Evolutionary conservation across 2,329 filamentous ascomycete species (phyloP).

Genomic region (Alternaria arbusti): DNA sequence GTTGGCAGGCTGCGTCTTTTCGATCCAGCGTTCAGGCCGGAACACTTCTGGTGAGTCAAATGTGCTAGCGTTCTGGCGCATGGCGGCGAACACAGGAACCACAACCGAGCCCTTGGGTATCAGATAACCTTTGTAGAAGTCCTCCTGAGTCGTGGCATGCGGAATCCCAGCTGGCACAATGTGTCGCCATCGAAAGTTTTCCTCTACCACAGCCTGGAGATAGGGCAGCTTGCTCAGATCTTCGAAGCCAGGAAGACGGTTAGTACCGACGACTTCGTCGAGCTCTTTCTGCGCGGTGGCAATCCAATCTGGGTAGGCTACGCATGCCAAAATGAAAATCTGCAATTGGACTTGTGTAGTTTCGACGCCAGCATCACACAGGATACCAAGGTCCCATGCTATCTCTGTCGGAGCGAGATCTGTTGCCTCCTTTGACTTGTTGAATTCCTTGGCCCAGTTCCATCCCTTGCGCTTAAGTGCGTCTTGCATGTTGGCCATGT

Average conservation of each 20-base stretch:
- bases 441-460: constrained; percentile 24
- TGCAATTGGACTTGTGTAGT: constrained; percentile 21
- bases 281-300: constrained; percentile 9
- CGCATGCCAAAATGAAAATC: constrained; percentile 23
- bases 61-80: constrained; percentile 38
- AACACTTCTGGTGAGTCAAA: constrained; percentile 41
- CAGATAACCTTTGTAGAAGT: constrained; percentile 55
- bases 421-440: constrained; percentile 5
- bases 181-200: constrained; percentile 40
- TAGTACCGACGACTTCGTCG: constrained; percentile 24
- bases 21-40: constrained; percentile 46
- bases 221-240: constrained; percentile 37
- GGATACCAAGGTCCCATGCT: constrained; percentile 23
- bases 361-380: constrained; percentile 30
- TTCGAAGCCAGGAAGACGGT: constrained; percentile 23
- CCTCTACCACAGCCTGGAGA: constrained; percentile 36
- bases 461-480: constrained; percentile 20
- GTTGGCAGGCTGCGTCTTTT: constrained; percentile 12
- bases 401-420: constrained; percentile 19
- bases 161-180: constrained; percentile 52
- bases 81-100: constrained; percentile 40
- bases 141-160: constrained; percentile 54
- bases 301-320: constrained; percentile 15
- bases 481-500: constrained; percentile 22
- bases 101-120: constrained; percentile 54